Base-by-base conservation (phyloP, 257 asterid genomes). In the Ehretia macrophylla region DNA sequence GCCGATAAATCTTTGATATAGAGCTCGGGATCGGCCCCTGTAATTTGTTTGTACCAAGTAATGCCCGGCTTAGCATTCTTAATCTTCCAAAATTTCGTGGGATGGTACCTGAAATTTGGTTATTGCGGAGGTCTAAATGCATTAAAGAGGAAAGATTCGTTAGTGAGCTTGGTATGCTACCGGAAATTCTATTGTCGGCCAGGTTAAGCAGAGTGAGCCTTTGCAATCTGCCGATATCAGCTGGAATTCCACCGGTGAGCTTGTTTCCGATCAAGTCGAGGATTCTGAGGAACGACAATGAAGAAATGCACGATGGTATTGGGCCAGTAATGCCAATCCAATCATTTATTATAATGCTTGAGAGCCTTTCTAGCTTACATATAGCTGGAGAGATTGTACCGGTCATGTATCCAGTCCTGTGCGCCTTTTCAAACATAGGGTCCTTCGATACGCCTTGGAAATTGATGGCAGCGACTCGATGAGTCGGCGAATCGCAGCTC, bases 361-460 rank as follows among this genome's bases (percentile, higher is more conserved):
- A 83, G 48, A 91, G 92, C 4, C 93, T 38, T 1, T 67, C 45
- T 40, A 91, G 86, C 4, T 66, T 68, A 64, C 98, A 91, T 49
- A 88, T 70, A 23, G 77, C 77, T 8, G 87, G 85, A 2, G 98
- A 88, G 53, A 88, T 91, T 0, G 68, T 64, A 0, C 98, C 98
- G 59, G 84, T 88, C 98, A 91, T 91, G 84, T 66, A 81, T 5
- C 98, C 98, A 32, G 95, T 77, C 42, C 83, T 81, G 72, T 71
- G 76, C 27, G 86, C 78, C 64, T 75, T 83, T 32, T 72, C 66
- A 64, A 85, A 86, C 56, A 91, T 75, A 2, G 96, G 98, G 32
- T 91, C 98, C 70, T 91, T 93, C 4, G 96, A 83, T 68, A 85
- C 95, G 17, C 97, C 98, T 0, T 95, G 92, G 20, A 91, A 95